Evolutionary conservation across 106 monocot genomes (phyloP).

Genomic region (Ottelia alismoides): DNA sequence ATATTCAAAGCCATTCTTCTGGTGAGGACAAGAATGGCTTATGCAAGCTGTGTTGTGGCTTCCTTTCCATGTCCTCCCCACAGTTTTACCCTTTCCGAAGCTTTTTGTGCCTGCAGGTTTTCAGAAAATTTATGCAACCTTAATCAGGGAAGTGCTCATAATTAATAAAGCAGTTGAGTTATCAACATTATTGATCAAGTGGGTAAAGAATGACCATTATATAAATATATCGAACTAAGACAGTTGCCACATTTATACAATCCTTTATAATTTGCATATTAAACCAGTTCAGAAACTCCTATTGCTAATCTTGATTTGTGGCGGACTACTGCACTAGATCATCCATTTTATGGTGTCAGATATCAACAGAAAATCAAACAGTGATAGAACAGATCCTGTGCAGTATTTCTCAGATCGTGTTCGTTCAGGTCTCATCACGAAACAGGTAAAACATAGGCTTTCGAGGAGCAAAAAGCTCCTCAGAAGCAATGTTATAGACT

Average conservation of each 20-base stretch:
- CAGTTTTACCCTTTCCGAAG: constrained; percentile 38
- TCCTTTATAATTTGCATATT: not conserved
- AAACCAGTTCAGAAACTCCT: no score
- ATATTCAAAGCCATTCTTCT: no score
- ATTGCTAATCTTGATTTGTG: no score
- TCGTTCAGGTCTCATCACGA: not conserved
- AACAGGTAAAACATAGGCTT: not conserved
- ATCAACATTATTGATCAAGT: not conserved
- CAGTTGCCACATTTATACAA: not conserved
- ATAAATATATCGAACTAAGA: not conserved
- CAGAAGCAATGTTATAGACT: not conserved
- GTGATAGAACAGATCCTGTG: not conserved
- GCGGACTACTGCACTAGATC: not conserved
- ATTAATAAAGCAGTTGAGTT: not conserved
- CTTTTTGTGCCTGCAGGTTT: constrained; percentile 42
- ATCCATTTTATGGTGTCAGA: not conserved
- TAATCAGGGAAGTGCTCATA: not conserved
- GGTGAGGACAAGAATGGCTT: no score
- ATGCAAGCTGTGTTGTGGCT: no score
- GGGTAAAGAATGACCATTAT: not conserved
- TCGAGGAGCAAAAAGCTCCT: not conserved
- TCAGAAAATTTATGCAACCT: not conserved
- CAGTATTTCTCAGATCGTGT: not conserved
- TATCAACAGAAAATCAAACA: not conserved
- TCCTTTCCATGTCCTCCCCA: constrained; percentile 54